Base-by-base conservation (phyloP, 2,329 filamentous ascomycete genomes). In the Aureobasidium pullulans region DNA sequence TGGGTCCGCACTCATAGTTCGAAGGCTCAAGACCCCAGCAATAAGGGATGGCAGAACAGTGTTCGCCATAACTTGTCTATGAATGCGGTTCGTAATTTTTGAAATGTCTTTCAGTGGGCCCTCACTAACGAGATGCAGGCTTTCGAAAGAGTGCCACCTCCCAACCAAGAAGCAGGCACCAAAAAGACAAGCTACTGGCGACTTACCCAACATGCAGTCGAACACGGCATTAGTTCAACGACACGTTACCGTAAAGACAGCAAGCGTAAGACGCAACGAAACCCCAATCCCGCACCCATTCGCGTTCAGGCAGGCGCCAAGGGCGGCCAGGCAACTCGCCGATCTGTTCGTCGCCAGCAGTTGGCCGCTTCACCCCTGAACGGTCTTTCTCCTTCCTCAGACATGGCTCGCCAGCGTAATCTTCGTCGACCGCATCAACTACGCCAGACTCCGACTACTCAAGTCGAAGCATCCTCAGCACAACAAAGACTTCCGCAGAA, bases 41-140 rank as follows among this genome's bases (percentile, higher is more conserved):
- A 72, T 4, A 76, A 72, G 46, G 93, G 92, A 9, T 97, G 93
- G 93, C 88, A 93, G 74, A 97, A 96, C 73, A 96, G 90, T 70
- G 95, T 97, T 64, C 84, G 93, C 2, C 93, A 97, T 72, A 97
- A 97, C 66, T 77, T 97, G 7, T 96, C 90, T 49, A 96, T 97
- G 92, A 97, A 97, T 67, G 81, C 82, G 62, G 93, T 96, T 15
- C 13, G 83, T 75, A 84, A 3, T 79, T 61, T 16, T 15, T 47
- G 19, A 39, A 11, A 40, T n/a, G 16, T 39, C 31, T 34, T 31
- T n/a, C 58, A 31, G 54, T 13, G 23, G 48, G 34, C 23, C 13
- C 11, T 56, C 11, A 44, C 65, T 64, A 53, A 66, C 59, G 40
- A 42, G 56, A 44, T 59, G 47, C 62, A 84, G 79, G 81, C 82